A percentile compares a stretch with the other conserved stretches of the same genome.
Conservation (phyloP, 345 rosid genomes). For the Moricandia moricandioides region DNA sequence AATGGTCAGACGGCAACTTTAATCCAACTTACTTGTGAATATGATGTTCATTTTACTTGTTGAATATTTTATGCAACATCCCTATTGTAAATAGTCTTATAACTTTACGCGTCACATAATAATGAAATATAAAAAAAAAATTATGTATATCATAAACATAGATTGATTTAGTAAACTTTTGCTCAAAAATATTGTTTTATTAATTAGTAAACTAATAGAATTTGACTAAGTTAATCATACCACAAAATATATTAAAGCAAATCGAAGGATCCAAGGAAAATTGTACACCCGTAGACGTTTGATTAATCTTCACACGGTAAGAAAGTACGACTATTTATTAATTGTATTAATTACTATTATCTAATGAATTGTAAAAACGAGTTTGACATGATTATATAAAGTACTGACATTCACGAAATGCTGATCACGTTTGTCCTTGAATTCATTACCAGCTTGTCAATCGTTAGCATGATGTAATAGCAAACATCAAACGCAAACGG, state of each 20-base stretch:
- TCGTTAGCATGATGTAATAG: neutral
- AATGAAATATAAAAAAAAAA: no score
- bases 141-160: no score
- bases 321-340: neutral
- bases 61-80: no score
- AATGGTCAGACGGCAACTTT: slow-evolving; percentile 16
- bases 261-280: neutral
- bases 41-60: slow-evolving; percentile 16
- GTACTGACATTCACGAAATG: slow-evolving; percentile 14
- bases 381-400: slow-evolving; percentile 1
- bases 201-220: no score
- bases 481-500: neutral
- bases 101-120: no score
- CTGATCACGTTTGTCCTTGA: slow-evolving; percentile 35
- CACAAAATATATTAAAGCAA: neutral
- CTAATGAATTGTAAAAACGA: slow-evolving; percentile 8
- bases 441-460: slow-evolving; percentile 3
- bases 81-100: no score
- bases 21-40: slow-evolving; percentile 19
- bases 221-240: neutral
- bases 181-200: no score
- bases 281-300: slow-evolving; percentile 30
- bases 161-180: no score
- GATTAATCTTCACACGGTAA: slow-evolving; percentile 22
- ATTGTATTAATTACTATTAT: neutral